These are phyloP conservation scores for Yueomyces sinensis DNA, from an alignment of 805 yeast species.

Conservation along the genomic window DNA sequence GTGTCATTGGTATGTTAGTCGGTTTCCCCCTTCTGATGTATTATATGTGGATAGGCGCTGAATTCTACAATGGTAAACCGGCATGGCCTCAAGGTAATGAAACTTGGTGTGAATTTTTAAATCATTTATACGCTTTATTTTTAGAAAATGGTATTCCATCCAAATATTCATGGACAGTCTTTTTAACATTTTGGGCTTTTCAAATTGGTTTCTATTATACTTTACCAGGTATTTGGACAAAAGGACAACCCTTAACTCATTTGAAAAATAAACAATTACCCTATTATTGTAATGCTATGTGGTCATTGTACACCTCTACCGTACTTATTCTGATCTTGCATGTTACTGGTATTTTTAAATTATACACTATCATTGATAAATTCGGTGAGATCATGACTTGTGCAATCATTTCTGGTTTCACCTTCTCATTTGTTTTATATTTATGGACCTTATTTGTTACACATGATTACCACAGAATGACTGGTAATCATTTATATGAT, in stretches of 20 bases:
- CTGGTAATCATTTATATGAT: slow-evolving; percentile 84
- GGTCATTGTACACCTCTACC: slow-evolving; percentile 63
- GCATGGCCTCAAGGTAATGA: slow-evolving; percentile 59
- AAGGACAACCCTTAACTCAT: slow-evolving; percentile 87
- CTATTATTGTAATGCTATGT: slow-evolving; percentile 86
- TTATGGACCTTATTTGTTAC: slow-evolving; percentile 49
- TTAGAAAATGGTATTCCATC: slow-evolving; percentile 46
- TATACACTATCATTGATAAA: slow-evolving; percentile 62
- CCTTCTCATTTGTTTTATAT: slow-evolving; percentile 57
- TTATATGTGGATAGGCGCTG: slow-evolving; percentile 90
- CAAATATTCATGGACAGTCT: slow-evolving; percentile 50
- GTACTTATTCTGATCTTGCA: slow-evolving; percentile 50
- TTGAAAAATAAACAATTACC: slow-evolving; percentile 70
- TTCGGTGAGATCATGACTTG: slow-evolving; percentile 91
- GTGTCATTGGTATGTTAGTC: slow-evolving; percentile 81
- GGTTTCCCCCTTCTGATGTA: slow-evolving; percentile 92
- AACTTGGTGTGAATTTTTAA: slow-evolving; percentile 36
- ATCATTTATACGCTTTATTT: slow-evolving; percentile 32
- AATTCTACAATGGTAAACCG: slow-evolving; percentile 59
- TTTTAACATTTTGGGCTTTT: slow-evolving; percentile 50
- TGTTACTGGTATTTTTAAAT: slow-evolving; percentile 56
- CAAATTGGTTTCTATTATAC: slow-evolving; percentile 70
- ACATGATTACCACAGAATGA: slow-evolving; percentile 77
- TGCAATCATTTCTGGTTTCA: slow-evolving; percentile 69
- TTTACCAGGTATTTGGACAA: slow-evolving; percentile 88